Evolutionary conservation across 1,284 basidiomycete species (phyloP).

Genomic region (Puccinia coronata): DNA sequence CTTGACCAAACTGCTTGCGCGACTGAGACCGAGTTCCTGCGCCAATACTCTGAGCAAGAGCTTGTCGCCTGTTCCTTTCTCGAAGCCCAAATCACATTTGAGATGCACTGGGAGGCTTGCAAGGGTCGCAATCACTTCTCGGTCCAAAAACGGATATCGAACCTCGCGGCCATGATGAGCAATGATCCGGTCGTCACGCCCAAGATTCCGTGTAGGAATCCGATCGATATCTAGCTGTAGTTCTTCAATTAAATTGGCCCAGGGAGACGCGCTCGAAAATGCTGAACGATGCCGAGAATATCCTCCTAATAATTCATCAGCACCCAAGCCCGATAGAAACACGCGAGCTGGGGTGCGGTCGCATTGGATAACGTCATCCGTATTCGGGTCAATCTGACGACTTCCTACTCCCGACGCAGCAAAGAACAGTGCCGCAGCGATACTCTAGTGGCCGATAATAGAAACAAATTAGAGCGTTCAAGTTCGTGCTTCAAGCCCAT

Average conservation of each 20-base stretch:
- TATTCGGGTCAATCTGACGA: not conserved
- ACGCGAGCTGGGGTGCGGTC: conserved; percentile 79
- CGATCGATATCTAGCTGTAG: conserved; percentile 45
- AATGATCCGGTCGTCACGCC: conserved; percentile 43
- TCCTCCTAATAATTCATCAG: conserved; percentile 91
- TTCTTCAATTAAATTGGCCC: conserved; percentile 29
- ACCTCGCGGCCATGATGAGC: conserved; percentile 30
- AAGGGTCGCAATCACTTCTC: conserved; percentile 18
- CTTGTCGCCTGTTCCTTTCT: conserved; percentile 37
- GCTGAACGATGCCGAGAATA: conserved; percentile 85
- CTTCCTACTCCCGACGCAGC: conserved; percentile 76
- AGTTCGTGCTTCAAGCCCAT: not conserved
- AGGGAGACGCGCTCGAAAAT: conserved; percentile 60
- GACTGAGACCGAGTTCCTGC: conserved; percentile 14
- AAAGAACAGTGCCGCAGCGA: conserved; percentile 88
- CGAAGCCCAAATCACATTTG: conserved; percentile 34
- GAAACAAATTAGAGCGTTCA: not conserved
- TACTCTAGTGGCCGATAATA: conserved; percentile 65
- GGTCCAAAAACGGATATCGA: conserved; percentile 42
- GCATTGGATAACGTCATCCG: not conserved
- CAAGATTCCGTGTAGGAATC: conserved; percentile 39
- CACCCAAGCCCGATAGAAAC: conserved; percentile 85
- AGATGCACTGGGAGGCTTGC: conserved; percentile 29
- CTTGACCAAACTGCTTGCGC: conserved; percentile 33
- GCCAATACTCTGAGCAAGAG: conserved; percentile 29